Conservation (phyloP, 2,329 filamentous ascomycete genomes). For the Rhinocladiella mackenziei region DNA sequence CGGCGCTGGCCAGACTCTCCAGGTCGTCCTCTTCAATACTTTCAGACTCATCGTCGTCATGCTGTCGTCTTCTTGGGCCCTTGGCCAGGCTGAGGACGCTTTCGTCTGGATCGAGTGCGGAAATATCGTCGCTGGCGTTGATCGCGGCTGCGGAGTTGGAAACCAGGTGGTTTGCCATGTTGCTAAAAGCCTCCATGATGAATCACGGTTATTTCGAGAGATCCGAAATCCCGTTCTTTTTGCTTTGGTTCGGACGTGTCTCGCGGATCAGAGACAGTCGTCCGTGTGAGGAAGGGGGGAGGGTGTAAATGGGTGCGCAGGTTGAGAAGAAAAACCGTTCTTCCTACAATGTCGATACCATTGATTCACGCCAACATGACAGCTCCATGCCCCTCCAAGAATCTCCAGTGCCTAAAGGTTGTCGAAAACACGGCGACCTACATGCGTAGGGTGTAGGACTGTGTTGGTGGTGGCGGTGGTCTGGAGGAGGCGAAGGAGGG, state of each 20-base stretch:
- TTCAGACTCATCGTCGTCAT: constrained; percentile 86
- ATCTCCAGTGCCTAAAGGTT: constrained; percentile 13
- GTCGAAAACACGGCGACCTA: constrained; percentile 1
- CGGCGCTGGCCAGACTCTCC: constrained; percentile 72
- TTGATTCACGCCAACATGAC: constrained; percentile 15
- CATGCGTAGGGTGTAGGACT: constrained; percentile 9
- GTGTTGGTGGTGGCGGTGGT: constrained; percentile 2
- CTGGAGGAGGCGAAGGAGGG: constrained; percentile 3
- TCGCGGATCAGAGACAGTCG: not conserved
- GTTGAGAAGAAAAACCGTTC: constrained; percentile 10
- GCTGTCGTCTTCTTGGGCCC: constrained; percentile 60
- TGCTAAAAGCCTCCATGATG: constrained; percentile 80
- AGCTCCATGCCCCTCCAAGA: constrained; percentile 20
- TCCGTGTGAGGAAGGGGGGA: not conserved
- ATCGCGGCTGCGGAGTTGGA: constrained; percentile 81
- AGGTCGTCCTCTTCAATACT: constrained; percentile 76
- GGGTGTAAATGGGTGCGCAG: constrained; percentile 1
- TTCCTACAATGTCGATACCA: constrained; percentile 11
- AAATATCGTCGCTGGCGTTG: constrained; percentile 78
- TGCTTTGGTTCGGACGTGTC: not conserved
- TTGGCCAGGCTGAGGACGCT: constrained; percentile 67
- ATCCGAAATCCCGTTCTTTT: too few relatives aligned
- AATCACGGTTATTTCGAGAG: not conserved
- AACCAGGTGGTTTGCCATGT: constrained; percentile 80
- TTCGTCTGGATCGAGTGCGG: constrained; percentile 71